Evolutionary conservation across 2,329 filamentous ascomycete genomes (phyloP).

Genomic region (Calonectria pteridis): DNA sequence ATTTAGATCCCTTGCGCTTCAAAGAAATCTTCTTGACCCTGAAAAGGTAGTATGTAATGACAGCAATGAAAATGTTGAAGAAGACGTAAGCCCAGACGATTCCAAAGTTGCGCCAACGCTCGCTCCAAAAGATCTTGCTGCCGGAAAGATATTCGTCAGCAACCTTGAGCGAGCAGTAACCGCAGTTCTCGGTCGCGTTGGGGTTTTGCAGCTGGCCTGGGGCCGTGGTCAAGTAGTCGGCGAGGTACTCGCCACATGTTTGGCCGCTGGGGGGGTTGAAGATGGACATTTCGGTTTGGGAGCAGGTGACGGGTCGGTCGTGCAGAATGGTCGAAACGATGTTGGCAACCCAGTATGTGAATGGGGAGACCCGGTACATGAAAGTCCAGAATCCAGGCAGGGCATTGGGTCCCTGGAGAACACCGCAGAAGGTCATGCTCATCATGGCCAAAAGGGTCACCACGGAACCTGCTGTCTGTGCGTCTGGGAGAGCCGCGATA

Average conservation of each 20-base stretch:
- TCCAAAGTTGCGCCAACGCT: conserved; percentile 75
- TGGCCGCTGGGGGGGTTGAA: conserved; percentile 68
- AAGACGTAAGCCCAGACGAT: conserved; percentile 72
- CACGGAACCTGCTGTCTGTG: conserved; percentile 62
- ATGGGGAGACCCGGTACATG: conserved; percentile 28
- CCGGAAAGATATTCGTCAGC: conserved; percentile 68
- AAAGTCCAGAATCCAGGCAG: conserved; percentile 29
- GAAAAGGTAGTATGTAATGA: conserved; percentile 65
- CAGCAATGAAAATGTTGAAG: conserved; percentile 69
- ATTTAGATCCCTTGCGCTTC: conserved; percentile 13
- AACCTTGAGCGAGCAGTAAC: conserved; percentile 71
- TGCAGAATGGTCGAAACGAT: conserved; percentile 73
- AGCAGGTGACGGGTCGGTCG: conserved; percentile 62
- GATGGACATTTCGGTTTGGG: conserved; percentile 66
- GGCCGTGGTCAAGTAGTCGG: conserved; percentile 1
- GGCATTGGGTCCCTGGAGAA: conserved; percentile 65
- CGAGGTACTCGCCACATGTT: conserved; percentile 17
- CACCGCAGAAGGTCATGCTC: conserved; percentile 67
- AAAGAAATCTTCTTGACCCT: conserved; percentile 31
- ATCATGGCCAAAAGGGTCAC: conserved; percentile 56
- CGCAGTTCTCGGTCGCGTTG: conserved; percentile 64
- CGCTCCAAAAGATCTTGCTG: conserved; percentile 57
- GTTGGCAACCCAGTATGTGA: conserved; percentile 63
- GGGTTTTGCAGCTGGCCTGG: conserved; percentile 70
- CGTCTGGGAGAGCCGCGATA: conserved; percentile 74